These are phyloP conservation scores for Carallia brachiata DNA, from an alignment of 345 rosid species.

Conservation along the genomic window DNA sequence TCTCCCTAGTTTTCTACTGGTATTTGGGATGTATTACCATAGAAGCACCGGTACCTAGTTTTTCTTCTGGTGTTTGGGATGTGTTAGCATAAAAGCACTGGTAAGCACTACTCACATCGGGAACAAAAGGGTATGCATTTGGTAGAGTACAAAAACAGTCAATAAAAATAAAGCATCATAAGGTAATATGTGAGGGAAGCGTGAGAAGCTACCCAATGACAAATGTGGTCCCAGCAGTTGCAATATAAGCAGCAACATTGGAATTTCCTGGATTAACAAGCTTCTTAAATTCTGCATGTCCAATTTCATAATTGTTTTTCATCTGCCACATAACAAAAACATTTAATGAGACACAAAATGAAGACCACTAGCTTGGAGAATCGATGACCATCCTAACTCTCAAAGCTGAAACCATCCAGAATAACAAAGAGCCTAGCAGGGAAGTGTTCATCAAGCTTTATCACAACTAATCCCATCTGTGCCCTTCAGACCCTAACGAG, in stretches of 20 bases:
- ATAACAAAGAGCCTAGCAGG: background rate
- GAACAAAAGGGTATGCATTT: background rate
- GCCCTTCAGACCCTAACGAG: background rate
- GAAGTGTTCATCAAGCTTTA: background rate
- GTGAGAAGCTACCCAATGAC: conserved; percentile 59
- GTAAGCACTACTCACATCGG: background rate
- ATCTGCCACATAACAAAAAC: conserved; percentile 43
- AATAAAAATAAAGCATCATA: background rate
- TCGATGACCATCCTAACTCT: background rate
- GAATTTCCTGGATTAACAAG: conserved; percentile 67
- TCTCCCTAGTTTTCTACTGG: background rate
- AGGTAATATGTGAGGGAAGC: too few species aligned
- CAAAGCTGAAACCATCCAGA: background rate
- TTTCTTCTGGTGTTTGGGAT: background rate
- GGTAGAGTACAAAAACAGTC: background rate
- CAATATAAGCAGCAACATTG: conserved; percentile 46
- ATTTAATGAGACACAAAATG: background rate
- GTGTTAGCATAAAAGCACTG: background rate
- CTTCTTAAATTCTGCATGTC: conserved; percentile 67
- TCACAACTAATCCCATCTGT: background rate
- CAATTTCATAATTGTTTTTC: conserved; percentile 50
- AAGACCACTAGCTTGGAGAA: background rate
- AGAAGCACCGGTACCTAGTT: background rate
- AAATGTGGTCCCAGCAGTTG: conserved; percentile 78
- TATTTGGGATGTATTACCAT: background rate